Conservation (phyloP, 352 stramenopile species). For the Phytopythium kandeliae region DNA sequence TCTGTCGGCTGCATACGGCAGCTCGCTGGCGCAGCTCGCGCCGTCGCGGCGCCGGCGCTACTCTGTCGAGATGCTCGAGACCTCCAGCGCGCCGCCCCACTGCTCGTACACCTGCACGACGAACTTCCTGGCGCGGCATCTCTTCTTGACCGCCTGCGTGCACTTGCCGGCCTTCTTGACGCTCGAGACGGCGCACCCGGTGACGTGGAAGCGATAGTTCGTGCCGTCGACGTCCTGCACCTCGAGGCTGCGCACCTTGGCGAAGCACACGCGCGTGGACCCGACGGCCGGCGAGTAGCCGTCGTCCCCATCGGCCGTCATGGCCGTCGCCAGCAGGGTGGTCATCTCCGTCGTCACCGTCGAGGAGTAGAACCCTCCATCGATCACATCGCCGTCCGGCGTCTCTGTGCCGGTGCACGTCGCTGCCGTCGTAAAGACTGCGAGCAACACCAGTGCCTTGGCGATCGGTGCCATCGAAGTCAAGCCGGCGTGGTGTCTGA, state of each 20-base stretch:
- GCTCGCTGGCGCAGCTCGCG: no score
- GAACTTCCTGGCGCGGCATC: constrained; percentile 27
- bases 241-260: constrained; percentile 27
- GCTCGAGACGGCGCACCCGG: constrained; percentile 33
- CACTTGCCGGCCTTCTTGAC: constrained; percentile 34
- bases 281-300: constrained; percentile 21
- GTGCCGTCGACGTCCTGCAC: constrained; percentile 67
- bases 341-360: constrained; percentile 7
- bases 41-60: no score
- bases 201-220: constrained; percentile 71
- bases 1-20: no score
- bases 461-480: not conserved
- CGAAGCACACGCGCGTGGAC: constrained; percentile 36
- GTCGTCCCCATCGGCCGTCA: constrained; percentile 7
- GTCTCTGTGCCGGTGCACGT: not conserved
- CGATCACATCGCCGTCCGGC: no score
- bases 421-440: not conserved
- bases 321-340: constrained; percentile 7
- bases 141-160: constrained; percentile 13
- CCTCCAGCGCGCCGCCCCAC: constrained; percentile 36
- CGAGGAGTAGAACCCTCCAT: constrained; percentile 4
- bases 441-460: not conserved
- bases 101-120: constrained; percentile 53
- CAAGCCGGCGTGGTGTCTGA: no score
- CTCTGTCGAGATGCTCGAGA: constrained; percentile 15